phyloP scores from a whole-genome alignment of 768 basidiomycete genomes.

The Auricularia sp. region DNA sequence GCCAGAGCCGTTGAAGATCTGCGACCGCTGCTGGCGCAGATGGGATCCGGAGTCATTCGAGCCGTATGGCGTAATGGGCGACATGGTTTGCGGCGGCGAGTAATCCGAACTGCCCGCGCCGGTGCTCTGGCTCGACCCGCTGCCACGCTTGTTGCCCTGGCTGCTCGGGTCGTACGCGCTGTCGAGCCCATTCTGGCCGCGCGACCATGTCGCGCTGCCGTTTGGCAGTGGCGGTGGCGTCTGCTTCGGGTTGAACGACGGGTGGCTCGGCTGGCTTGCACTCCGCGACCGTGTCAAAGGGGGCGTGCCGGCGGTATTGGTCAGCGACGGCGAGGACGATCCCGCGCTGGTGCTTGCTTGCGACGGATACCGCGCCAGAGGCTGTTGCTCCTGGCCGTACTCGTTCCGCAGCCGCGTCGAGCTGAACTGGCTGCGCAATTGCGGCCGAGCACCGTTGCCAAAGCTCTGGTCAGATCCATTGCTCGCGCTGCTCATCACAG shows the following conservation, averaged over 20 bases:
- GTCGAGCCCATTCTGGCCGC: constrained; percentile 15
- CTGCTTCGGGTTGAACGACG: constrained; percentile 47
- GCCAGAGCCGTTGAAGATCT: constrained; percentile 34
- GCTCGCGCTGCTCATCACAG: constrained; percentile 14
- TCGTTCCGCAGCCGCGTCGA: constrained; percentile 46
- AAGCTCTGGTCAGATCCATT: constrained; percentile 33
- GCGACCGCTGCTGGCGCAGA: constrained; percentile 46
- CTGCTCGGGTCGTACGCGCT: constrained; percentile 20
- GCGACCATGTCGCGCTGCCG: constrained; percentile 31
- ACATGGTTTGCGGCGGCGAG: constrained; percentile 68
- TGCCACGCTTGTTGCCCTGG: constrained; percentile 57
- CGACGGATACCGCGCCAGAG: constrained; percentile 9
- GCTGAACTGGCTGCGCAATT: constrained; percentile 61
- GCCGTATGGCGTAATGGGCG: constrained; percentile 86
- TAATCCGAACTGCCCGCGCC: constrained; percentile 67
- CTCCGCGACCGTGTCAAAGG: constrained; percentile 55
- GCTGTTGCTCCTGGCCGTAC: constrained; percentile 34
- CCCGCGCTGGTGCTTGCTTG: constrained; percentile 6
- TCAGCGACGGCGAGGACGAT: constrained; percentile 1
- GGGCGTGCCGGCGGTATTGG: constrained; percentile 14
- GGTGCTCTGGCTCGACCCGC: constrained; percentile 77
- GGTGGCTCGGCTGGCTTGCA: constrained; percentile 57
- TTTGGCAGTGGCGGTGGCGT: constrained; percentile 47
- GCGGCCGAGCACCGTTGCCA: constrained; percentile 26
- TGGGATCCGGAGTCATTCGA: constrained; percentile 58